Conservation (phyloP, 2,329 filamentous ascomycete species). For the Bimuria novae-zelandiae region DNA sequence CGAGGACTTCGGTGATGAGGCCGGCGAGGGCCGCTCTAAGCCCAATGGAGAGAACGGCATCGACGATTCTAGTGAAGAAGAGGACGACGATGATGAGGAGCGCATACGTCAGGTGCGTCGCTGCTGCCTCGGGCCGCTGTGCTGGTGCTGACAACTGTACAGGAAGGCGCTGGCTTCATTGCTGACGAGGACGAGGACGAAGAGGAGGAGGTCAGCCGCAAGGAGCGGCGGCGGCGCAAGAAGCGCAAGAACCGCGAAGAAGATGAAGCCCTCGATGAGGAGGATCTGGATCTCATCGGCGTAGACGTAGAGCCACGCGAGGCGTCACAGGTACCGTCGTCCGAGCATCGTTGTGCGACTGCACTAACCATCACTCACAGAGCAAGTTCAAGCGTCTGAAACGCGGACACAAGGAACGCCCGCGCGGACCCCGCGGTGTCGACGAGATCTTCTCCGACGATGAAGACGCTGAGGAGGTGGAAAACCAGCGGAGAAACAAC, state of each 20-base stretch:
- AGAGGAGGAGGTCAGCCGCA: constrained; percentile 58
- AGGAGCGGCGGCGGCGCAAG: constrained; percentile 66
- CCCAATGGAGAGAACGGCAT: constrained; percentile 37
- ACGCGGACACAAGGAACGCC: constrained; percentile 77
- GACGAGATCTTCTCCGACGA: constrained; percentile 96
- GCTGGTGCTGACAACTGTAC: constrained; percentile 20
- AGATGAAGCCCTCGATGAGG: constrained; percentile 84
- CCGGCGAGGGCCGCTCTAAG: constrained; percentile 28
- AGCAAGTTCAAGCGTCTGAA: constrained; percentile 96
- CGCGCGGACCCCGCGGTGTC: constrained; percentile 69
- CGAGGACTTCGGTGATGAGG: constrained; percentile 43
- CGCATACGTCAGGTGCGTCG: constrained; percentile 35
- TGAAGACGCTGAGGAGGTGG: constrained; percentile 71
- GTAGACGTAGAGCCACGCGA: constrained; percentile 73
- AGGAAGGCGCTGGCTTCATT: constrained; percentile 95
- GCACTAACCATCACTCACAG: constrained; percentile 51
- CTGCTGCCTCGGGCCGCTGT: background rate
- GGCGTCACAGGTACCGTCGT: constrained; percentile 65
- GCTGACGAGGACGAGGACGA: constrained; percentile 84
- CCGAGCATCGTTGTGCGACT: background rate
- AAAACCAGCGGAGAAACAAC: constrained; percentile 45
- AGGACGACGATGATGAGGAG: constrained; percentile 48
- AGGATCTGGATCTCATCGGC: constrained; percentile 93
- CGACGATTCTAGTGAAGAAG: constrained; percentile 47
- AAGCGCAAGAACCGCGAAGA: constrained; percentile 81